Conservation (phyloP, 2,329 filamentous ascomycete genomes). For the Arachnopeziza araneosa region DNA sequence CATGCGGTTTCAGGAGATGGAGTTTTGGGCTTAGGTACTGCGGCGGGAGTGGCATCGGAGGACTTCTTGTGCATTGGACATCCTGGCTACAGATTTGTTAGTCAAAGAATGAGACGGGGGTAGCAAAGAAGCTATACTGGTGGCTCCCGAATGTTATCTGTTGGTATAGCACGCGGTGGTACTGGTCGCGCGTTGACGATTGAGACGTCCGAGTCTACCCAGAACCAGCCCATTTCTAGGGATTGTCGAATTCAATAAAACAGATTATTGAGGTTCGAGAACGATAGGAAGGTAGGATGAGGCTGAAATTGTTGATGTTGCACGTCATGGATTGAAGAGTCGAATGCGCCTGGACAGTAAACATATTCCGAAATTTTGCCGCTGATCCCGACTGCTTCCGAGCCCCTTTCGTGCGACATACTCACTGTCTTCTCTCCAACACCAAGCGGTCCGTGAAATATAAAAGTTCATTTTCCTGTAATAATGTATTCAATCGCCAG, state of each 20-base stretch:
- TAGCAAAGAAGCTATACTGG: slow-evolving; percentile 19
- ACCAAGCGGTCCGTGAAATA: not conserved
- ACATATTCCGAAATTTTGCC: not conserved
- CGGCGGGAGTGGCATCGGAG: slow-evolving; percentile 21
- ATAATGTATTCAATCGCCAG: not conserved
- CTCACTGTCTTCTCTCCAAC: not conserved
- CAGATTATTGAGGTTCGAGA: not conserved
- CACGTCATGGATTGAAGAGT: not conserved
- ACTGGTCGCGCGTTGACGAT: slow-evolving; percentile 17
- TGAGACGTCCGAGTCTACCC: slow-evolving; percentile 25
- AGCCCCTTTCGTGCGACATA: not conserved
- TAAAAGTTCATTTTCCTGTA: not conserved
- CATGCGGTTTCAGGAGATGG: slow-evolving; percentile 29
- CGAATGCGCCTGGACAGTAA: not conserved
- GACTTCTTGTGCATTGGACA: slow-evolving; percentile 61
- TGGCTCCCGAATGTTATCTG: slow-evolving; percentile 17
- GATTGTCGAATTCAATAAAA: not conserved
- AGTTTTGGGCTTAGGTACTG: slow-evolving; percentile 8
- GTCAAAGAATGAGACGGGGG: not conserved
- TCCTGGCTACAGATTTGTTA: slow-evolving; percentile 44
- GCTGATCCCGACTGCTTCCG: not conserved
- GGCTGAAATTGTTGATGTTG: not conserved
- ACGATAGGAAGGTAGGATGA: not conserved
- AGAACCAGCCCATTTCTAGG: slow-evolving; percentile 29
- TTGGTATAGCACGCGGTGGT: slow-evolving; percentile 20